Percentiles rank a stretch among this genome's conserved stretches.
Evolutionary conservation across 371 early-diverging fungal genomes (phyloP).

Genomic region (Rhizopus sp.): DNA sequence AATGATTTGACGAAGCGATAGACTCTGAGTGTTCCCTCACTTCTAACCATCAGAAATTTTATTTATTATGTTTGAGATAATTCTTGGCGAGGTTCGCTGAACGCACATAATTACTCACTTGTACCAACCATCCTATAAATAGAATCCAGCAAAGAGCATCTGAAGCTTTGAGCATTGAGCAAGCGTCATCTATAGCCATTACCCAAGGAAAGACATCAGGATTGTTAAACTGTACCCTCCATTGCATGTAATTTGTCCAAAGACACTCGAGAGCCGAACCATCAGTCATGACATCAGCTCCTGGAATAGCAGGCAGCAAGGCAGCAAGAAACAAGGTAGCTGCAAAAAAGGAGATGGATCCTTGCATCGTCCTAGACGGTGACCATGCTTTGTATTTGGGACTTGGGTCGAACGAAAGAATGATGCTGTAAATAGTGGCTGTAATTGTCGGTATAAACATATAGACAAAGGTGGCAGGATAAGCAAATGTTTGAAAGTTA

Average conservation of each 20-base stretch:
- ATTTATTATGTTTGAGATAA: neutral
- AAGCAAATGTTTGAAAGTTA: slow-evolving; percentile 41
- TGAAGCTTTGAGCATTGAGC: slow-evolving; percentile 30
- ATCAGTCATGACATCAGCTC: slow-evolving; percentile 39
- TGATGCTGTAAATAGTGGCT: slow-evolving; percentile 32
- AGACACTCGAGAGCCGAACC: slow-evolving; percentile 32
- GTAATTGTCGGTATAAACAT: slow-evolving; percentile 41
- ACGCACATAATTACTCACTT: slow-evolving; percentile 24
- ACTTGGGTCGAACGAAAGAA: slow-evolving; percentile 36
- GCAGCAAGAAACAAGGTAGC: slow-evolving; percentile 30
- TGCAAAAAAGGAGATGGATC: slow-evolving; percentile 27
- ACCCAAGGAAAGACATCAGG: slow-evolving; percentile 44
- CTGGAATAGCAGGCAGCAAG: slow-evolving; percentile 33
- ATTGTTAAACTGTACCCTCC: slow-evolving; percentile 34
- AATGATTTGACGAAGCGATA: neutral
- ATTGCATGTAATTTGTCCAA: slow-evolving; percentile 46
- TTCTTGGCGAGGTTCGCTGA: slow-evolving; percentile 14
- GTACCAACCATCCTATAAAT: slow-evolving; percentile 28
- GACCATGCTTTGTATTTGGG: slow-evolving; percentile 40
- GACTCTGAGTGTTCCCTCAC: neutral
- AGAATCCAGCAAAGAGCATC: slow-evolving; percentile 40
- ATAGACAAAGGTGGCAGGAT: slow-evolving; percentile 47
- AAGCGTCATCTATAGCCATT: slow-evolving; percentile 39
- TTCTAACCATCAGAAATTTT: neutral
- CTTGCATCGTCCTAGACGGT: slow-evolving; percentile 38